These are phyloP conservation scores for Trichaptum fuscoviolaceum DNA, from an alignment of 768 basidiomycete species.

Conservation along the genomic window DNA sequence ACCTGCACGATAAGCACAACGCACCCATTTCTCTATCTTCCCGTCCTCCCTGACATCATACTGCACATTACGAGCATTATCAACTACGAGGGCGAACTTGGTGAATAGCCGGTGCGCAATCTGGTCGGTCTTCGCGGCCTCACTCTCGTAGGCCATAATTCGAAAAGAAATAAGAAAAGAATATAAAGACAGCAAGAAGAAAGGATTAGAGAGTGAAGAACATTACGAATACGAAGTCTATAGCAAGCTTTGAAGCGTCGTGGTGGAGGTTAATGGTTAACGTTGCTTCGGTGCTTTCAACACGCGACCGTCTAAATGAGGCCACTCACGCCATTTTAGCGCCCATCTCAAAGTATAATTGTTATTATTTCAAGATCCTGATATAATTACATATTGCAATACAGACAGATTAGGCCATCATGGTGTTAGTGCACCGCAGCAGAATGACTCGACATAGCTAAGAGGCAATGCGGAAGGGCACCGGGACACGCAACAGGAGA, in stretches of 20 bases:
- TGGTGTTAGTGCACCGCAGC: neutral
- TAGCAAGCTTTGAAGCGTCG: neutral
- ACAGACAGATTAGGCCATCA: neutral
- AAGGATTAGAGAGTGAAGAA: neutral
- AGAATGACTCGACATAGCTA: neutral
- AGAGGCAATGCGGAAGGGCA: neutral
- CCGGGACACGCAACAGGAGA: neutral
- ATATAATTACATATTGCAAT: neutral
- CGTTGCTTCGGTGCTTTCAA: neutral
- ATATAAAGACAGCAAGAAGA: neutral
- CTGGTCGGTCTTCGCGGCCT: slow-evolving; percentile 71
- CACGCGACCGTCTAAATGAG: neutral
- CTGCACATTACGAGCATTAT: slow-evolving; percentile 61
- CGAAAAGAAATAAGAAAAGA: neutral
- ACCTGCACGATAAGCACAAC: slow-evolving; percentile 22
- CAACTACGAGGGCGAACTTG: slow-evolving; percentile 73
- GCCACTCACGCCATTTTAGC: neutral
- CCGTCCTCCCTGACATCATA: slow-evolving; percentile 34
- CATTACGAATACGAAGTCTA: slow-evolving; percentile 1
- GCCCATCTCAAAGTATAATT: neutral
- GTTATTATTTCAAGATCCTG: neutral
- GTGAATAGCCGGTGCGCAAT: slow-evolving; percentile 80
- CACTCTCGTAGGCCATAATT: slow-evolving; percentile 23
- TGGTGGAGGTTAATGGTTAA: slow-evolving; percentile 1
- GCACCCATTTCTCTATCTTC: slow-evolving; percentile 79